Evolutionary conservation across 192 early-diverging fungal genomes (phyloP), one percentile per base, ranked within the genome.

Genomic region (Borealophlyctis nickersoniae): DNA sequence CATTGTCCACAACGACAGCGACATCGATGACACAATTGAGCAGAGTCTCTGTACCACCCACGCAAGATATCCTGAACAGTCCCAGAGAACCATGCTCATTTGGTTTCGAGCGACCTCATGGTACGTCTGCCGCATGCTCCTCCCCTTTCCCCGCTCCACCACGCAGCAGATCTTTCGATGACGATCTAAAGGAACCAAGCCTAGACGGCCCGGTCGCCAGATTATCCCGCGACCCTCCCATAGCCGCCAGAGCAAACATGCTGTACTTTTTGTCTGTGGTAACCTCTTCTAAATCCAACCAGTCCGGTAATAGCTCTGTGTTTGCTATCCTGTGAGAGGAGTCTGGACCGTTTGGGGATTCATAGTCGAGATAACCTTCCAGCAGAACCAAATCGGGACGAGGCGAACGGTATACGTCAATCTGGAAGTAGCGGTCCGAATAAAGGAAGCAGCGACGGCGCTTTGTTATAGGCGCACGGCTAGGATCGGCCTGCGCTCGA

Each of bases 341-440:
- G n/a, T n/a, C n/a, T n/a, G n/a, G n/a, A 5, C 29, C 35, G 34
- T 13, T 16, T 7, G 57, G 16, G 22, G 9, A 7, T 22, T 77
- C 72, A 57, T 63, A 77, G 51, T 77, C 75, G 28, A 77, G 49
- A 53, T 77, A 77, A 13, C 62, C 65, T 52, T 78, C 77, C 65
- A 78, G 35, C n/a, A 78, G 58, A n/a, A 69, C 67, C 26, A 78
- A 49, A 1, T 73, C 77, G 26, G 52, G 7, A 49, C 51, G 36
- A 28, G 77, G 73, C 28, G 26, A 36, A 49, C 50, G 50, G 65
- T 69, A 78, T 16, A 70, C 49, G 59, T 78, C 77, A 9, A 78
- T 64, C 60, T 78, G 77, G 63, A 69, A 78, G 56, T 74, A 78
- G 9, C 68, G 65, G 34, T 78, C 73, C 7, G 75, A 64, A 57